Evolutionary conservation across 2,329 filamentous ascomycete genomes (phyloP), one percentile per base, ranked within the genome.

Genomic region (Botrytis galanthina): DNA sequence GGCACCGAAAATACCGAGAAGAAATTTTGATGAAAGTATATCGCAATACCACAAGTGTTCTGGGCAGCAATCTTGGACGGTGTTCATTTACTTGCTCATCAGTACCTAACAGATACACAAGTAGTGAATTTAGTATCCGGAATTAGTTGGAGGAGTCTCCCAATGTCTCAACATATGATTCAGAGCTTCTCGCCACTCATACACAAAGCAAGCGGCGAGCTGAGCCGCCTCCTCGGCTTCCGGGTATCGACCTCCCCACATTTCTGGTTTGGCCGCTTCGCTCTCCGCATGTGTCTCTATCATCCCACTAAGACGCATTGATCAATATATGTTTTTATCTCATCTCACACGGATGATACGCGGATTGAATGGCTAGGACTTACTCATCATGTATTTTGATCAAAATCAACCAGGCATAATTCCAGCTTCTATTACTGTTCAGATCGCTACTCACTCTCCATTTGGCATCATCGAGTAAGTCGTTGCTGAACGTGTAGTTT

Each of bases 361-460:
- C 20, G 37, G 10, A 39, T 8, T 20, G 14, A 9, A 39, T 29
- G n/a, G n/a, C 26, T 10, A 26, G 35, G 37, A 84, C 88, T 81
- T 83, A 91, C 90, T 91, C 89, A 73, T 89, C 87, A 35, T 86
- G 84, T 69, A 93, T 89, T 81, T 92, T 93, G 60, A 83, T 83
- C 16, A 94, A 83, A 46, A 92, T 89, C 63, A 94, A 83, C 91
- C 92, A 94, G 60, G 90, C 92, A 77, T 92, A 85, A 79, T 94
- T 94, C 91, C 92, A 94, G 80, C 91, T 93, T 37, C 89, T 86
- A 77, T 89, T 90, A 76, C 89, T 91, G 29, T 86, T 83, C 0
- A 90, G 90, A 75, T 93, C 92, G 42, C 83, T 84, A 72, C 87
- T 85, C 4, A 94, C 91, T 35, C 90, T 84, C 72, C 83, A 82